A percentile compares a stretch with the other conserved stretches of the same genome.
Evolutionary conservation across 2,329 filamentous ascomycete species (phyloP).

Genomic region (Sporothrix sp.): DNA sequence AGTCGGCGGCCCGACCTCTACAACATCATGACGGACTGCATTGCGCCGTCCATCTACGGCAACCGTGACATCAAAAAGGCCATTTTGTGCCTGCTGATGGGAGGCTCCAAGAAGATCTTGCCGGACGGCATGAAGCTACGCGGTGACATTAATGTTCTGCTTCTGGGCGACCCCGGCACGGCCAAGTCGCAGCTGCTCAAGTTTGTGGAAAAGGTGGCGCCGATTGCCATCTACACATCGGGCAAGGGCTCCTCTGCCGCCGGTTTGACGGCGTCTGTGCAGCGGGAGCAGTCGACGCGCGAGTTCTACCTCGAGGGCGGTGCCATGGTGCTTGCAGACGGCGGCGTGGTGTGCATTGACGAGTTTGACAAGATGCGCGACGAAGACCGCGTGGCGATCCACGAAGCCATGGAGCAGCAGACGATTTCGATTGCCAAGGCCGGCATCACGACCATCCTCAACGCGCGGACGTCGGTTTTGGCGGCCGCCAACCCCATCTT

Average conservation of each 20-base stretch:
- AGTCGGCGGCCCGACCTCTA: constrained; percentile 90
- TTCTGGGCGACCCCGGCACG: constrained; percentile 94
- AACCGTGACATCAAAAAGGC: constrained; percentile 96
- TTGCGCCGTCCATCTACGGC: constrained; percentile 95
- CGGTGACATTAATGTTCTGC: constrained; percentile 94
- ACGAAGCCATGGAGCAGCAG: constrained; percentile 99
- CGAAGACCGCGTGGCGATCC: constrained; percentile 93
- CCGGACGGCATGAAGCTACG: constrained; percentile 96
- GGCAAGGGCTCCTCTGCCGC: constrained; percentile 96
- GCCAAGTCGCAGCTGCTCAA: constrained; percentile 96
- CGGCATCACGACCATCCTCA: constrained; percentile 95
- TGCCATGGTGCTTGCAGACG: constrained; percentile 95
- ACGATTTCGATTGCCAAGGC: constrained; percentile 98
- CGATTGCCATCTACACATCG: constrained; percentile 96
- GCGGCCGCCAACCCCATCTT: constrained; percentile 97
- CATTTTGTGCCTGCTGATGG: constrained; percentile 85
- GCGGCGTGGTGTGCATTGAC: constrained; percentile 95
- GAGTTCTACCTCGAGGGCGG: constrained; percentile 98
- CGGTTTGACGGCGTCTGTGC: constrained; percentile 93
- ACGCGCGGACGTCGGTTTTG: constrained; percentile 87
- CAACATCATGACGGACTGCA: constrained; percentile 77
- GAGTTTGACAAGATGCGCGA: constrained; percentile 99
- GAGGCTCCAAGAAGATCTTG: constrained; percentile 93
- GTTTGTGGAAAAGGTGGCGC: constrained; percentile 92
- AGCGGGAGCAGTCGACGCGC: constrained; percentile 80